A percentile compares a stretch with the other conserved stretches of the same genome.
Conservation (phyloP, 345 rosid species). For the Linum usitatissimum region DNA sequence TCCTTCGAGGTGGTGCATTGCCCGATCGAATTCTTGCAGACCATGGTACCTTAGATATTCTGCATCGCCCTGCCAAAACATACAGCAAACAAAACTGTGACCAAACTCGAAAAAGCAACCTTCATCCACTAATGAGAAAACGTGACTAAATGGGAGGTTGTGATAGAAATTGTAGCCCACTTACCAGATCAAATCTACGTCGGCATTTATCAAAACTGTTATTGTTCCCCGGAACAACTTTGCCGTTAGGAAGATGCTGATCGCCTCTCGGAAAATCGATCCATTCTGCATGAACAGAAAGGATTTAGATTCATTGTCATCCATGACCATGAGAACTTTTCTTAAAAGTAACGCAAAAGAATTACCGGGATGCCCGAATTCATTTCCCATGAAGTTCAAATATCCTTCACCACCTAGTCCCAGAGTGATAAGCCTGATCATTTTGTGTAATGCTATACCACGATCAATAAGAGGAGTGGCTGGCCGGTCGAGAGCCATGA, state of each 20-base stretch:
- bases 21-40: constrained; percentile 84
- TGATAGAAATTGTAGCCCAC: constrained; percentile 17
- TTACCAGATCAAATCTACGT: constrained; percentile 87
- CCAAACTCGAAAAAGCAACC: not conserved
- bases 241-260: constrained; percentile 60
- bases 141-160: not conserved
- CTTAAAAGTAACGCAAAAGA: not conserved
- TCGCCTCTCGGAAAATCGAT: constrained; percentile 91
- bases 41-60: constrained; percentile 63
- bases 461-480: constrained; percentile 77
- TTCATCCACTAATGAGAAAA: not conserved
- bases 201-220: constrained; percentile 84
- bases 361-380: constrained; percentile 97
- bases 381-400: constrained; percentile 98
- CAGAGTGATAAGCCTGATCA: constrained; percentile 90
- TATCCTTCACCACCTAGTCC: constrained; percentile 98
- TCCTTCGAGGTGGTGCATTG: constrained; percentile 85
- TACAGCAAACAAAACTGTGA: constrained; percentile 5
- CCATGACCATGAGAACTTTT: not conserved
- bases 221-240: constrained; percentile 58
- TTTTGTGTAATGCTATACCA: constrained; percentile 93
- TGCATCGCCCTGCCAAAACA: constrained; percentile 57
- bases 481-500: constrained; percentile 79
- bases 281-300: constrained; percentile 53
- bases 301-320: not conserved